Evolutionary conservation across 139 green algal species (phyloP).

Genomic region (Micromonas commoda): DNA sequence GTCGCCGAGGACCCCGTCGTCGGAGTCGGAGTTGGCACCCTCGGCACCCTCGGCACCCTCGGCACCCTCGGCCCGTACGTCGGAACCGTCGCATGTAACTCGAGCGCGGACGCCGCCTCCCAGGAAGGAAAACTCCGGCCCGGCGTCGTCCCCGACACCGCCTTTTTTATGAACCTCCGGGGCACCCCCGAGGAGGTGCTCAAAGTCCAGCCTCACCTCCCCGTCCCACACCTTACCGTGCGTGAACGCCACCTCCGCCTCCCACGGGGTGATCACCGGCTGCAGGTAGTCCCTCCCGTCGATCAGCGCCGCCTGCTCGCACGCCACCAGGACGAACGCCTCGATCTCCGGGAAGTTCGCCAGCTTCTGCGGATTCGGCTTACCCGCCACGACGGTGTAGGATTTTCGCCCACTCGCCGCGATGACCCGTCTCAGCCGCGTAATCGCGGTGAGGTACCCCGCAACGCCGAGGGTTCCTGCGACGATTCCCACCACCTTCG

Average conservation of each 20-base stretch:
- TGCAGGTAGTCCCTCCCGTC: constrained; percentile 82
- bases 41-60: neutral
- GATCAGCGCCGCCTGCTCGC: constrained; percentile 58
- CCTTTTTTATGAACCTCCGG: neutral
- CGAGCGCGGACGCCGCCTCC: neutral
- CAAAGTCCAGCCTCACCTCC: constrained; percentile 12
- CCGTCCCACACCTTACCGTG: constrained; percentile 7
- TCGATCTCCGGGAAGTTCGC: constrained; percentile 90
- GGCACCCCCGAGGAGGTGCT: neutral
- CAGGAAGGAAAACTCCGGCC: constrained; percentile 13
- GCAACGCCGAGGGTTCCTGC: constrained; percentile 67
- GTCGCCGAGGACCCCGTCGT: constrained; percentile 12
- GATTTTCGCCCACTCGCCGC: constrained; percentile 25
- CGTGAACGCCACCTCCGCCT: constrained; percentile 57
- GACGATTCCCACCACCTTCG: constrained; percentile 76
- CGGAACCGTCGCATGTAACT: too few relatives aligned
- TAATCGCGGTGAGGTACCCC: constrained; percentile 63
- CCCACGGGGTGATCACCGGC: constrained; percentile 83
- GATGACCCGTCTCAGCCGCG: constrained; percentile 43
- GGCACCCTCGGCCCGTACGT: too few relatives aligned
- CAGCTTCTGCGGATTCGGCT: constrained; percentile 87
- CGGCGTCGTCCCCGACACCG: neutral
- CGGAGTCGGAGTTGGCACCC: neutral
- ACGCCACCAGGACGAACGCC: constrained; percentile 47
- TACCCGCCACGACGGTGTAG: constrained; percentile 65